A percentile compares a stretch with the other conserved stretches of the same genome.
These are phyloP conservation scores for Auricularia auricula-judae DNA, from an alignment of 768 basidiomycete genomes.

Conservation along the genomic window DNA sequence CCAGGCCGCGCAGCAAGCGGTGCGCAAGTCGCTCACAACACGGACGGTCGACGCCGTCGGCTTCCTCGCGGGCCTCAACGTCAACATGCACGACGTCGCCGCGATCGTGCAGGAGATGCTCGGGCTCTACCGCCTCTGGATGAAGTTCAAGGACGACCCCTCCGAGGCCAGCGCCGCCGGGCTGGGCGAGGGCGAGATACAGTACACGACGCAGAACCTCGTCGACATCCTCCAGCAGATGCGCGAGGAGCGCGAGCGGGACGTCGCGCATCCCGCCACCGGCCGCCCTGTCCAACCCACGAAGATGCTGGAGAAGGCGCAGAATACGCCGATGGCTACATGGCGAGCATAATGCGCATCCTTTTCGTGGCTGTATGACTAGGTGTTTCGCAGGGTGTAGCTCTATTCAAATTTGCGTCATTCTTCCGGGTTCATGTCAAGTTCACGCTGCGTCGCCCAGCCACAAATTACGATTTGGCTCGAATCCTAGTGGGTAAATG, in stretches of 20 bases:
- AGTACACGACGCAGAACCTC: constrained; percentile 25
- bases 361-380: too few relatives aligned
- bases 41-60: constrained; percentile 45
- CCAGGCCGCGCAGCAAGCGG: constrained; percentile 2
- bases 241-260: constrained; percentile 52
- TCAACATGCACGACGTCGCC: constrained; percentile 70
- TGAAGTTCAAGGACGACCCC: constrained; percentile 61
- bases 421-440: too few relatives aligned
- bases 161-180: constrained; percentile 11
- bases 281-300: constrained; percentile 29
- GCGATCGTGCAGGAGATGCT: constrained; percentile 88
- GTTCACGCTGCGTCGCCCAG: too few relatives aligned
- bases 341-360: too few relatives aligned
- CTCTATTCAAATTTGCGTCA: too few relatives aligned
- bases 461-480: too few relatives aligned
- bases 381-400: too few relatives aligned
- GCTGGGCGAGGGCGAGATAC: constrained; percentile 6
- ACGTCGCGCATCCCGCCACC: constrained; percentile 38
- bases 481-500: too few relatives aligned
- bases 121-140: constrained; percentile 82
- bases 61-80: constrained; percentile 79
- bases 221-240: constrained; percentile 49
- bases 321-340: not conserved
- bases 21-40: constrained; percentile 14
- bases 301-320: not conserved